Base-by-base conservation (phyloP, 2,329 filamentous ascomycete genomes). In the Scleromitrula shiraiana region DNA sequence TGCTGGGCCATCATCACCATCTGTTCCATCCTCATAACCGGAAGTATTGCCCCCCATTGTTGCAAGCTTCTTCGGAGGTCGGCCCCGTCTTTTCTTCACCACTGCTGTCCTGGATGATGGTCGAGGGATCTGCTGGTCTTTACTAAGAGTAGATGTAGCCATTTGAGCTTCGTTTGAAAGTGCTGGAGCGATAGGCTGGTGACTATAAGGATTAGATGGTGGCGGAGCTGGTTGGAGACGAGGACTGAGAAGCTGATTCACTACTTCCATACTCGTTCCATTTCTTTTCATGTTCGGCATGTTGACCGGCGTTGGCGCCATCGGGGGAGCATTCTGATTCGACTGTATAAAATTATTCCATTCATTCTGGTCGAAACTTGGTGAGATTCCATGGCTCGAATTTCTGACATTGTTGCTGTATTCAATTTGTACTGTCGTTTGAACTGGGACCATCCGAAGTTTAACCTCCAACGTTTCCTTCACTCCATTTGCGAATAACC, bases 391-490 rank as follows among this genome's bases (percentile, higher is more conserved):
- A 55, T 75, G 76, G 36, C 77, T 72, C 56, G 81, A 77, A 50
- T 72, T 75, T 56, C 78, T 77, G 73, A 81, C 78, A 52, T 70
- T 80, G 56, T 74, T 74, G 35, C 77, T 63, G 57, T 79, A 80
- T 65, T 82, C 76, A 53, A 70, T 77, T 62, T 81, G 77, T 54
- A 77, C 65, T 26, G 74, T 50, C 4, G 71, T 71, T 5, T 77
- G 71, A 4, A 95, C 83, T 14, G 84, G 83, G 2, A 89, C 84
- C 49, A 98, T 74, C 62, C 88, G 89, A 52, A 98, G 74, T 65
- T 85, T 95, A 56, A 98, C 91, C 68, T 98, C 93, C 50, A 98
- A 70, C 0, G 87, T 97, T 67, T 97, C 90, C 57, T 83, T 85
- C 51, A 83, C 76, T 26, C 87, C 88, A 59, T 85, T 88, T 32